phyloP scores from a whole-genome alignment of 148 eudicot genomes.

The Simmondsia chinensis region DNA sequence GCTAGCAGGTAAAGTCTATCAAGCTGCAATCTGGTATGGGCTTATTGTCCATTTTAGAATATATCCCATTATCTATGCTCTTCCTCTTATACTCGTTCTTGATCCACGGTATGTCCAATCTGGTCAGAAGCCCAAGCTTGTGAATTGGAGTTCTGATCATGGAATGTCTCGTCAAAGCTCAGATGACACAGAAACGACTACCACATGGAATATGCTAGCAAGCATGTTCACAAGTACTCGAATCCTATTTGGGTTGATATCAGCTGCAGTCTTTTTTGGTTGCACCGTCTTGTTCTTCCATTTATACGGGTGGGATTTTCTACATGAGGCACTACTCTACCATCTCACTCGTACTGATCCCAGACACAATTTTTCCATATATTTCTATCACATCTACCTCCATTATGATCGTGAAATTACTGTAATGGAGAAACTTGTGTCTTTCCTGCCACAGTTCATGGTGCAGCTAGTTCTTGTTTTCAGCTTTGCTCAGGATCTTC shows the following conservation, averaged over 20 bases:
- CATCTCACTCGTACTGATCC: slow-evolving; percentile 95
- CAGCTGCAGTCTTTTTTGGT: slow-evolving; percentile 63
- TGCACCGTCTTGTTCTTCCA: slow-evolving; percentile 63
- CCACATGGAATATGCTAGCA: slow-evolving; percentile 19
- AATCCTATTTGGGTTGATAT: slow-evolving; percentile 58
- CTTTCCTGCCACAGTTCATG: slow-evolving; percentile 83
- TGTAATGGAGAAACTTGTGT: slow-evolving; percentile 59
- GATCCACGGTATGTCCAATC: slow-evolving; percentile 50
- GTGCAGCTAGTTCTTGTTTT: slow-evolving; percentile 73
- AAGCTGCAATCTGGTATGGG: slow-evolving; percentile 95
- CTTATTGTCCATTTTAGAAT: slow-evolving; percentile 89
- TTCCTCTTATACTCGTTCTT: slow-evolving; percentile 65
- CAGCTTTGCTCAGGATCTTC: slow-evolving; percentile 68
- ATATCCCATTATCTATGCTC: slow-evolving; percentile 87
- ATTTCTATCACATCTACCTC: slow-evolving; percentile 93
- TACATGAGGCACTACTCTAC: slow-evolving; percentile 85
- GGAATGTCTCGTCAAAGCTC: slow-evolving; percentile 13
- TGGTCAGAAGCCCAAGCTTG: slow-evolving; percentile 51
- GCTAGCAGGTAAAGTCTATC: slow-evolving; percentile 43
- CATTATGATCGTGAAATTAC: slow-evolving; percentile 58
- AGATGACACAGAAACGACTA: slow-evolving; percentile 11
- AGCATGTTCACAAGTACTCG: slow-evolving; percentile 52
- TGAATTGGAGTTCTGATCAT: slow-evolving; percentile 41
- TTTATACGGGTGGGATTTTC: slow-evolving; percentile 80
- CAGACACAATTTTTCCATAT: slow-evolving; percentile 90